Evolutionary conservation across 108 stramenopile species (phyloP).

Genomic region (Heterococcus sp.): DNA sequence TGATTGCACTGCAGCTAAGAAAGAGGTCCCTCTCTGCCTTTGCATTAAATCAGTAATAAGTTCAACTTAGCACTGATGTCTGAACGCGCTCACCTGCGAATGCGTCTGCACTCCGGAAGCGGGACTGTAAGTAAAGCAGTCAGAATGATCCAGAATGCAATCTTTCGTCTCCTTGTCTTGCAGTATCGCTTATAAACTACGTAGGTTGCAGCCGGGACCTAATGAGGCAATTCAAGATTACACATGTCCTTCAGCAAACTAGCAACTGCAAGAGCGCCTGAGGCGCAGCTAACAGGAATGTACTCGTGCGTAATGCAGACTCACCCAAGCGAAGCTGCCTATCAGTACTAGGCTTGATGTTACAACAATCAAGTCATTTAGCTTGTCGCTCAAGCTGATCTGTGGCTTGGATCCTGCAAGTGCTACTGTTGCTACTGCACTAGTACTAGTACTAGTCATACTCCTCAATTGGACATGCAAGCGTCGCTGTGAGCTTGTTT

Average conservation of each 20-base stretch:
- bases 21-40: no score
- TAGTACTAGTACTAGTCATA: no score
- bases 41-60: no score
- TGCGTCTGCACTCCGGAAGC: not conserved
- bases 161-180: not conserved
- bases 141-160: not conserved
- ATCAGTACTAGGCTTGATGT: conserved; percentile 23
- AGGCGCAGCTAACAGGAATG: not conserved
- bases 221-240: not conserved
- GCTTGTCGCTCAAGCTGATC: no score
- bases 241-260: no score
- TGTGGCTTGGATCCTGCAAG: not conserved
- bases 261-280: not conserved
- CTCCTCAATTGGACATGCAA: no score
- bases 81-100: not conserved
- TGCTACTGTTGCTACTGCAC: not conserved
- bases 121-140: not conserved
- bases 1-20: not conserved
- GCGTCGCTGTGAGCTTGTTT: no score
- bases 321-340: conserved; percentile 37
- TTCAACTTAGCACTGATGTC: no score
- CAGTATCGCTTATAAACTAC: not conserved
- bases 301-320: not conserved
- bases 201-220: not conserved
- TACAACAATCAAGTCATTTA: conserved; percentile 30